Evolutionary conservation across 768 basidiomycete species (phyloP), one percentile per base, ranked within the genome.

Genomic region (Nidularia sp.): DNA sequence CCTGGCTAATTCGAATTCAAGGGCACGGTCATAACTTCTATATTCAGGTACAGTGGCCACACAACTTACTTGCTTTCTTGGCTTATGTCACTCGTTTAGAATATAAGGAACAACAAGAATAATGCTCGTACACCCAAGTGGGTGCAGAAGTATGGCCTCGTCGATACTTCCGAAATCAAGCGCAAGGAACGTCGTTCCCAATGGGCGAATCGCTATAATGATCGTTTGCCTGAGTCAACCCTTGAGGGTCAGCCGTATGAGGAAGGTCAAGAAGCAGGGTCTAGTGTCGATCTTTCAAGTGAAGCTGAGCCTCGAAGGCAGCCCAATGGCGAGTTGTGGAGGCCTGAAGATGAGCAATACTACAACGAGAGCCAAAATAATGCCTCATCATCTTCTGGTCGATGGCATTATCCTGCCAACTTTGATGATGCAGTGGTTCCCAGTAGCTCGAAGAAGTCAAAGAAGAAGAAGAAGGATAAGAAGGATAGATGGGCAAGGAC

Each of bases 21-120:
- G 91, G 92, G 18, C 94, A 98, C 65, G 84, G 72, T 50, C 95
- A 98, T 71, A 97, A 96, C 59, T 93, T 93, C 65, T 93, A 93
- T 73, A 90, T 93, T 53, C 90, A 91, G 78, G 88, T 87, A 62
- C 43, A 25, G 25, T 25, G 25, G 62, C 50, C 32, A 45, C 46
- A 36, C 44, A 29, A 5, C 13, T 35, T 34, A 34, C 22, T 18
- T 36, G 46, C 48, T 5, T 39, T 45, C 48, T 42, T 22, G 25
- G 48, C 8, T 35, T 34, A 18, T 18, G 47, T 31, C 55, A 47
- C 45, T 34, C 34, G 7, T 6, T 51, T 65, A 98, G 86, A 97
- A 97, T 69, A 85, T 98, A 57, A 79, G 95, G 52, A 98, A 97
- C 73, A 98, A 98, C 76, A 92, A 95, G 77, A 95, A 84, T 60